Percentiles rank a stretch among this genome's conserved stretches.
phyloP scores from a whole-genome alignment of 148 eudicot genomes.

The Fagopyrum tataricum region DNA sequence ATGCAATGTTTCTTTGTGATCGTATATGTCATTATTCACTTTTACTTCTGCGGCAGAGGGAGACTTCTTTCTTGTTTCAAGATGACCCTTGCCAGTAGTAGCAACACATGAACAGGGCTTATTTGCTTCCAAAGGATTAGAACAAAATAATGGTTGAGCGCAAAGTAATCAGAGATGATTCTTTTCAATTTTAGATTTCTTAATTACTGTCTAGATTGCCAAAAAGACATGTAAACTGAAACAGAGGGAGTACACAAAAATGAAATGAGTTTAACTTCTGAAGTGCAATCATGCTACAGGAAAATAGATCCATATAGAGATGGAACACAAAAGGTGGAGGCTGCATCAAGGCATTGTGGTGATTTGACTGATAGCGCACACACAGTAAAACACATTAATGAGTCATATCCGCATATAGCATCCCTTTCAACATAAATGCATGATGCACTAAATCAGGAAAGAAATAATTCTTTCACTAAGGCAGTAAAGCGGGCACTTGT shows the following conservation, averaged over 20 bases:
- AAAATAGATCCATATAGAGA: background rate
- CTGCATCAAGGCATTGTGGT: background rate
- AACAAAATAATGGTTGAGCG: too few relatives aligned
- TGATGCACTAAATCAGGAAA: background rate
- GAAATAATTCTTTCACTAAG: background rate
- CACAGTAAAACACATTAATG: background rate
- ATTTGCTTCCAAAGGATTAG: too few relatives aligned
- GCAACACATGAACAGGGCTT: too few relatives aligned
- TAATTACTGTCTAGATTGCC: too few relatives aligned
- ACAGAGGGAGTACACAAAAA: background rate
- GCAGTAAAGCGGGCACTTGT: background rate
- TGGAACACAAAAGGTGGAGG: background rate
- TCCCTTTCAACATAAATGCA: background rate
- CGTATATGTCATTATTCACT: too few relatives aligned
- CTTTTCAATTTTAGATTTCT: too few relatives aligned
- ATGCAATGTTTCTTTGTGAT: too few relatives aligned
- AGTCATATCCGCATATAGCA: background rate
- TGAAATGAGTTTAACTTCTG: background rate
- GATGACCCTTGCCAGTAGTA: too few relatives aligned
- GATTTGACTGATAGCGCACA: background rate
- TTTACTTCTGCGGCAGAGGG: too few relatives aligned
- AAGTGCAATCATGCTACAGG: background rate
- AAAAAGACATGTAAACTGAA: too few relatives aligned
- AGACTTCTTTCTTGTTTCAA: too few relatives aligned
- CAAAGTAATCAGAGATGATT: too few relatives aligned